These are phyloP conservation scores for Elongisporangium senticosum DNA, from an alignment of 352 stramenopile species.

Conservation along the genomic window DNA sequence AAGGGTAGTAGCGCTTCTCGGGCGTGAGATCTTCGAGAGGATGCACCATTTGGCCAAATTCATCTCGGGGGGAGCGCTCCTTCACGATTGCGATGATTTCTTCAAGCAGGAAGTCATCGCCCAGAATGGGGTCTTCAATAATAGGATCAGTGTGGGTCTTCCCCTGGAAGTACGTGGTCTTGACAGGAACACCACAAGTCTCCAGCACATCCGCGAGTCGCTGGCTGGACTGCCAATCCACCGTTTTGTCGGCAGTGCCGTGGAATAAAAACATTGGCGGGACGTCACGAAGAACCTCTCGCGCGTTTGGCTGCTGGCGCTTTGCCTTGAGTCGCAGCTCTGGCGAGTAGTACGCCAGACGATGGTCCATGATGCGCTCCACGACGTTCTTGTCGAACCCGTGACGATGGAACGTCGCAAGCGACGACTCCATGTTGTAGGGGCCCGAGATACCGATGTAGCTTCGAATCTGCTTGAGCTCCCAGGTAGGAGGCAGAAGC, in stretches of 20 bases:
- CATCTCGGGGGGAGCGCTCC: constrained; percentile 29
- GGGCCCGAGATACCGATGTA: constrained; percentile 86
- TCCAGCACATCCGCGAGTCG: constrained; percentile 45
- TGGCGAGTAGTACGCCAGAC: constrained; percentile 52
- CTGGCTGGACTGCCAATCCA: constrained; percentile 48
- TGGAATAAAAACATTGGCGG: constrained; percentile 58
- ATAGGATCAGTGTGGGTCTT: constrained; percentile 93
- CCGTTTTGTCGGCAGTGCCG: constrained; percentile 57
- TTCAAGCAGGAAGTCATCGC: constrained; percentile 56
- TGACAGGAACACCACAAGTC: constrained; percentile 35
- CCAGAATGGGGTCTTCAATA: constrained; percentile 78
- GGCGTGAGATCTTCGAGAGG: constrained; percentile 25
- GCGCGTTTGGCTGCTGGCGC: constrained; percentile 16
- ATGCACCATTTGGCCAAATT: constrained; percentile 24
- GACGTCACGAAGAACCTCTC: constrained; percentile 33
- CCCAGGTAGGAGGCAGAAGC: constrained; percentile 42
- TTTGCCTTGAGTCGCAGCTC: constrained; percentile 37
- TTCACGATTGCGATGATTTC: constrained; percentile 49
- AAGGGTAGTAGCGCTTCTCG: constrained; percentile 41
- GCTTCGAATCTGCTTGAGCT: constrained; percentile 56
- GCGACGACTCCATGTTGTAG: constrained; percentile 79
- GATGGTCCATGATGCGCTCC: constrained; percentile 78
- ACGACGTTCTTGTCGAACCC: constrained; percentile 77
- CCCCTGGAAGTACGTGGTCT: constrained; percentile 62
- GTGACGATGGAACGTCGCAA: constrained; percentile 74